Percentiles rank a stretch among this genome's conserved stretches.
These are phyloP conservation scores for Leucocoprinus leucothites DNA, from an alignment of 768 basidiomycete genomes.

Conservation along the genomic window DNA sequence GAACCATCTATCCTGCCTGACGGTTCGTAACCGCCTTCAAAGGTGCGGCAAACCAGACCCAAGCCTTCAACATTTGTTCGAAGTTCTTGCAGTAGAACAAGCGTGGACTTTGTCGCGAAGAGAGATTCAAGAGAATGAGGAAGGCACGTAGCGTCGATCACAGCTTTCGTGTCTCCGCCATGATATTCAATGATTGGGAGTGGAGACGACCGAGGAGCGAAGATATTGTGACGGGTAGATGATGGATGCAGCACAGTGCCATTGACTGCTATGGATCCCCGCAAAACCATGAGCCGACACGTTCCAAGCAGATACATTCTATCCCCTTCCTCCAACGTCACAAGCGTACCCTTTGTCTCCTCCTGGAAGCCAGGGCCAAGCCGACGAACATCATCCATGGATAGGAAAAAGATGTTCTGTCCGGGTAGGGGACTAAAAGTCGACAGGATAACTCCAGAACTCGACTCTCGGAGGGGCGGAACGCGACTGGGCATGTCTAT, in stretches of 20 bases:
- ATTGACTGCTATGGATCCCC: constrained; percentile 55
- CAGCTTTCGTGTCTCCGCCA: neutral
- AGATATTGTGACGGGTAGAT: constrained; percentile 46
- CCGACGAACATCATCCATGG: constrained; percentile 29
- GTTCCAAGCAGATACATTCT: constrained; percentile 68
- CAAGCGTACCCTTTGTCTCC: constrained; percentile 29
- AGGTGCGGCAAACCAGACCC: constrained; percentile 28
- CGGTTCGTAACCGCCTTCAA: neutral
- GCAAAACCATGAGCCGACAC: constrained; percentile 58
- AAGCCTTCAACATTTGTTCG: constrained; percentile 65
- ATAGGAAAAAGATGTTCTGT: constrained; percentile 45
- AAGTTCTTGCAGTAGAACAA: constrained; percentile 58
- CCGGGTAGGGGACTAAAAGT: constrained; percentile 46
- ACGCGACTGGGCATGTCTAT: constrained; percentile 13
- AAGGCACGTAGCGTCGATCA: constrained; percentile 1
- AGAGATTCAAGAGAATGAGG: constrained; percentile 13
- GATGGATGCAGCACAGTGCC: constrained; percentile 51
- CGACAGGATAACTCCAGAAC: constrained; percentile 28
- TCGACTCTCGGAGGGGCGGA: neutral
- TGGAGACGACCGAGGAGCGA: constrained; percentile 78
- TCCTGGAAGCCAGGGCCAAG: constrained; percentile 20
- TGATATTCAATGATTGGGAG: constrained; percentile 47
- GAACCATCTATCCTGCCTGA: neutral
- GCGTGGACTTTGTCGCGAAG: constrained; percentile 19
- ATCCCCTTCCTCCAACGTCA: constrained; percentile 46